phyloP scores from a whole-genome alignment of 2,329 filamentous ascomycete species.

The Aureobasidium zeae region DNA sequence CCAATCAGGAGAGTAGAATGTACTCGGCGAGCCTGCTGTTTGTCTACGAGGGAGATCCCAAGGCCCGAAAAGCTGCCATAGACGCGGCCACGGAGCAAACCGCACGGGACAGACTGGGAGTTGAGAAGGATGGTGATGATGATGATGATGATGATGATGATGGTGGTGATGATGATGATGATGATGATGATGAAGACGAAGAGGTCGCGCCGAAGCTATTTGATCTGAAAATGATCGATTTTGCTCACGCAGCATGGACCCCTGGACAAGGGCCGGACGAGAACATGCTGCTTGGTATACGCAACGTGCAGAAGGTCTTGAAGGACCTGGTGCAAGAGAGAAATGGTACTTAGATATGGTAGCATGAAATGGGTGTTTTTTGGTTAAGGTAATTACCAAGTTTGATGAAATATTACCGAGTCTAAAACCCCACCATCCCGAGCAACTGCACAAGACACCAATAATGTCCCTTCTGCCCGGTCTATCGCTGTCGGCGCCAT shows the following conservation, averaged over 20 bases:
- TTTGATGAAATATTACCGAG: too few relatives aligned
- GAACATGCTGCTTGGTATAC: conserved; percentile 67
- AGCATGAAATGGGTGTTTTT: not conserved
- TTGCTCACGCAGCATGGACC: conserved; percentile 82
- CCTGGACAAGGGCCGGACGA: conserved; percentile 78
- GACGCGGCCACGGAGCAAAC: conserved; percentile 3
- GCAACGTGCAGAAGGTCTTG: conserved; percentile 63
- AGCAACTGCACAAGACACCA: not conserved
- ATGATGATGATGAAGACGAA: conserved; percentile 47
- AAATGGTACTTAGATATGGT: too few relatives aligned
- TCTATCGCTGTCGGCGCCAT: conserved; percentile 33
- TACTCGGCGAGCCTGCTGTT: conserved; percentile 57
- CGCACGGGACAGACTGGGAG: not conserved
- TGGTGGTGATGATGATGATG: conserved; percentile 38
- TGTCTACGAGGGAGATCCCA: conserved; percentile 56
- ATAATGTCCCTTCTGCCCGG: conserved; percentile 31
- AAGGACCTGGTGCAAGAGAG: conserved; percentile 49
- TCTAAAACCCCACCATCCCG: not conserved
- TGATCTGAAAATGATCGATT: conserved; percentile 84
- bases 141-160: conserved; percentile 19
- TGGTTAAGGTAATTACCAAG: too few relatives aligned
- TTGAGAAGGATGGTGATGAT: conserved; percentile 20
- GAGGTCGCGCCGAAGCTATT: conserved; percentile 55
- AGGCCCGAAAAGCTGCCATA: conserved; percentile 36
- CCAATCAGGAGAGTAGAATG: conserved; percentile 57